A percentile compares a stretch with the other conserved stretches of the same genome.
phyloP scores from a whole-genome alignment of 2,329 filamentous ascomycete genomes.

The Paraphaeosphaeria minitans region DNA sequence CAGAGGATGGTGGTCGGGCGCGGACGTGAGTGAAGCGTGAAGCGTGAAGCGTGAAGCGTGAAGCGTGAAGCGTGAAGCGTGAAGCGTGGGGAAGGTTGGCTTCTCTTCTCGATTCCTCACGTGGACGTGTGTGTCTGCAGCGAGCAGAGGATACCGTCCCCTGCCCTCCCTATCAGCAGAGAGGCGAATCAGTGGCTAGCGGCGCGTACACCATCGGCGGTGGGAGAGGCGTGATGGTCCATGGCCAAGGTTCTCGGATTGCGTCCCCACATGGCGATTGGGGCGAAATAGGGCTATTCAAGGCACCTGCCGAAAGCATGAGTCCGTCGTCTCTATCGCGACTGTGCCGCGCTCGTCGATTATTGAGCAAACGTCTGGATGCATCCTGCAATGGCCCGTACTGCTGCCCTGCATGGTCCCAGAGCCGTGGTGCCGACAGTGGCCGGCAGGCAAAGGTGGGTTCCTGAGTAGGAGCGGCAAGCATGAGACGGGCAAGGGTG shows the following conservation, averaged over 20 bases:
- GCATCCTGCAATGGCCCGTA: conserved; percentile 1
- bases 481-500: background rate
- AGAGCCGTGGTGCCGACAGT: conserved; percentile 1
- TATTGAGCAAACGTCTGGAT: background rate
- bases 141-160: background rate
- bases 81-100: background rate
- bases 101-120: background rate
- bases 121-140: background rate
- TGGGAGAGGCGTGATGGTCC: background rate
- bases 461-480: conserved; percentile 1
- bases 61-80: no score
- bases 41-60: no score
- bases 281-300: background rate
- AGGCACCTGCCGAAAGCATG: background rate
- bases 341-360: background rate
- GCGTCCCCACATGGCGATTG: background rate
- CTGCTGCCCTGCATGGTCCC: background rate
- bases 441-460: background rate
- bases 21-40: background rate
- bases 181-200: background rate
- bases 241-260: background rate
- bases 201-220: background rate
- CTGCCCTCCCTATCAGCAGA: background rate
- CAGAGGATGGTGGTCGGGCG: background rate
- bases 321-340: background rate